Evolutionary conservation across 345 rosid genomes (phyloP).

Genomic region (Corchorus olitorius): DNA sequence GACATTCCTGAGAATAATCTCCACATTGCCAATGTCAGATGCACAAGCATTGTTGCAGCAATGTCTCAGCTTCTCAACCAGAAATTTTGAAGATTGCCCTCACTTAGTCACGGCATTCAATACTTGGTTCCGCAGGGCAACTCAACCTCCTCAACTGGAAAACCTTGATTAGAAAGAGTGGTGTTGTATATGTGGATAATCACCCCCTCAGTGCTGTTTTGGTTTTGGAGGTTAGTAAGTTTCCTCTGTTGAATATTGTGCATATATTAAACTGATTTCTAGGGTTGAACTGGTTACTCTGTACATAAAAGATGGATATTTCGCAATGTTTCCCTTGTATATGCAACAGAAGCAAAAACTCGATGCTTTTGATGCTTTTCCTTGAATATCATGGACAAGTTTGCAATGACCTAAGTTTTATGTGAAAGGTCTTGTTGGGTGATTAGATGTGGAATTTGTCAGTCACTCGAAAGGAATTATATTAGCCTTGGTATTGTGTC

Average conservation of each 20-base stretch:
- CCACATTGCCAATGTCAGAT: constrained; percentile 65
- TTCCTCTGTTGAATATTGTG: constrained; percentile 18
- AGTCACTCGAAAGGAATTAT: not conserved
- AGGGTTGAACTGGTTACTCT: not conserved
- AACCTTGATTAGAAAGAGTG: not conserved
- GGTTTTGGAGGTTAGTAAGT: not conserved
- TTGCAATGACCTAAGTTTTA: not conserved
- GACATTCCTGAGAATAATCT: constrained; percentile 63
- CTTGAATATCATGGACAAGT: not conserved
- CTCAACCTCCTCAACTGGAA: constrained; percentile 30
- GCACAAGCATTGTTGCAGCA: constrained; percentile 55
- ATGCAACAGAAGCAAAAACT: constrained; percentile 10
- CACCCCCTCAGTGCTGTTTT: not conserved
- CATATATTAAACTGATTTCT: not conserved
- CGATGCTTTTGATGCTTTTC: constrained; percentile 6
- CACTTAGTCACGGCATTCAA: constrained; percentile 64
- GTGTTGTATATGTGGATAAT: not conserved
- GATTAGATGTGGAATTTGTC: not conserved
- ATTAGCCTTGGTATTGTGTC: too few species aligned
- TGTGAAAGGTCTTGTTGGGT: constrained; percentile 14
- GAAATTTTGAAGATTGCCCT: constrained; percentile 65
- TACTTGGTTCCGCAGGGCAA: constrained; percentile 74
- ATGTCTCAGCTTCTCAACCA: constrained; percentile 66
- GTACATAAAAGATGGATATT: constrained; percentile 16
- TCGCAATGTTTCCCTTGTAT: not conserved